Base-by-base conservation (phyloP, 1,284 basidiomycete species). In the Austropuccinia psidii region DNA sequence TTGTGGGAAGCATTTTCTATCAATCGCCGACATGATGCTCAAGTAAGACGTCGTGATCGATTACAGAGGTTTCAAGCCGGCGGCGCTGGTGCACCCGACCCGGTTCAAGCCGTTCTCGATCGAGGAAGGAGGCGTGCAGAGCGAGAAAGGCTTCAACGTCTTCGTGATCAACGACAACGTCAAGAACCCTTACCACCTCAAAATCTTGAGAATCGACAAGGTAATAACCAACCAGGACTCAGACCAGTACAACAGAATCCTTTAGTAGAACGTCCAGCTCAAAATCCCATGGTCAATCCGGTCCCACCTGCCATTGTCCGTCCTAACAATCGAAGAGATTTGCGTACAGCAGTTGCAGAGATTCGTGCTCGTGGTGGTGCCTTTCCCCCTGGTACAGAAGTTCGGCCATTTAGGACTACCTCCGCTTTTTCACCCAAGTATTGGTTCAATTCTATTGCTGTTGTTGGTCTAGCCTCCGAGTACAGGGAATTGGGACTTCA, bases 401-500 rank as follows among this genome's bases (percentile, higher is more conserved):
- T 66, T 19, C 54, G 76, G 37, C 66, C 72, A 3, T 70, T 62
- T 39, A 54, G 69, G 33, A 65, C 49, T n/a, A 74, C 75, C 31
- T 75, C 68, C 13, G 61, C 74, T 19, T 61, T 79, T n/a, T 77
- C 77, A 0, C 78, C 79, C 11, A 77, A 76, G 41, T 80, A 79
- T 73, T 79, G 78, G 78, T 75, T 80, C 54, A 76, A 77, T 69
- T 55, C 75, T 19, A 66, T 79, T 67, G 79, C 79, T 1, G 75
- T 77, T 5, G 73, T 79, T 47, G 79, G 79, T 0, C 73, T 80
- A 43, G 77, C 76, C 13, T 75, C 75, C 17, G 79, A 80, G 75
- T 77, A 78, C 11, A 72, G 77, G 21, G 78, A 79, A 47, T 70
- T 80, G 11, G 79, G 79, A 4, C 72, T 79, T 11, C 78, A 78